phyloP scores from a whole-genome alignment of 768 basidiomycete species.

The Hericium coralloides region DNA sequence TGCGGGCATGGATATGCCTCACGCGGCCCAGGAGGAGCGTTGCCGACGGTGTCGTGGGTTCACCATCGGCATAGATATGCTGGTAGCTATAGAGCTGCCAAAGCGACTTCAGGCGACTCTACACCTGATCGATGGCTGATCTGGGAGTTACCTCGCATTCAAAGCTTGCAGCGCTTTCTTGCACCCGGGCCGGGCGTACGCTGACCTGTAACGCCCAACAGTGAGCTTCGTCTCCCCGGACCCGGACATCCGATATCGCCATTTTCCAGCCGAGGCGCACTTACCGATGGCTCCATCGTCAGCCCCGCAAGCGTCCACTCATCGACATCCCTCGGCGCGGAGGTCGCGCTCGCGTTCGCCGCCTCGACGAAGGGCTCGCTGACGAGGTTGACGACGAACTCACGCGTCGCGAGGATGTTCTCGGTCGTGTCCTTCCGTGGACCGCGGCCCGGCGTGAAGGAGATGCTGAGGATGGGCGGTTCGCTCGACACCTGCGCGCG shows the following conservation, averaged over 20 bases:
- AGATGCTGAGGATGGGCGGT: constrained; percentile 59
- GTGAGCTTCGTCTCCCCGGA: too few species aligned
- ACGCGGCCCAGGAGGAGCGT: constrained; percentile 46
- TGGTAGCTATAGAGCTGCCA: constrained; percentile 39
- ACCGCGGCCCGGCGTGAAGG: constrained; percentile 36
- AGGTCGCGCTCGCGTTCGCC: constrained; percentile 46
- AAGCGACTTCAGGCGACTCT: too few species aligned
- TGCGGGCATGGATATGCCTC: constrained; percentile 42
- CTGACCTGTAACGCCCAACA: neutral
- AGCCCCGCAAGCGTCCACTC: constrained; percentile 59
- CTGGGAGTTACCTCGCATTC: constrained; percentile 41
- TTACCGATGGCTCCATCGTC: constrained; percentile 43
- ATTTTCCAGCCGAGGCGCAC: constrained; percentile 15
- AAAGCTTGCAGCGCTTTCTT: constrained; percentile 48
- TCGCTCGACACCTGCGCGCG: constrained; percentile 43
- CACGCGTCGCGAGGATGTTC: constrained; percentile 55
- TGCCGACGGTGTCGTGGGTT: constrained; percentile 26
- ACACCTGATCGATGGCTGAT: constrained; percentile 13
- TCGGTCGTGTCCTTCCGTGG: constrained; percentile 51
- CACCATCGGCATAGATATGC: constrained; percentile 34
- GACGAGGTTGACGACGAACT: constrained; percentile 68
- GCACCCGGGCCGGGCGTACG: constrained; percentile 44
- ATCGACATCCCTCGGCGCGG: constrained; percentile 41
- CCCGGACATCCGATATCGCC: neutral
- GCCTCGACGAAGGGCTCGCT: constrained; percentile 55